Percentiles rank a stretch among this genome's conserved stretches.
phyloP scores from a whole-genome alignment of 345 rosid species.

The Anacardium occidentale region DNA sequence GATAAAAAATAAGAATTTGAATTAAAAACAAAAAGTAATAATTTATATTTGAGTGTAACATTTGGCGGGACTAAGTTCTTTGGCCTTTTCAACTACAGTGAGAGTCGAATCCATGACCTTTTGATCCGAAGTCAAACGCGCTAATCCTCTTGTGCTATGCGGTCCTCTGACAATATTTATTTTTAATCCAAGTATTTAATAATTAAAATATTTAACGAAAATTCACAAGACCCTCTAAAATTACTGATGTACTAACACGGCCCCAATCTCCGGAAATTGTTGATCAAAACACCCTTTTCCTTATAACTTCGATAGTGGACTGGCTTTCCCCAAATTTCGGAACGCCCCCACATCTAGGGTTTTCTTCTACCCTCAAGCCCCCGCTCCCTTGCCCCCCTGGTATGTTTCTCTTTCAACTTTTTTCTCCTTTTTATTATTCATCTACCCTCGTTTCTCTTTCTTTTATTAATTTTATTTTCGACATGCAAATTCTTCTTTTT shows the following conservation, averaged over 20 bases:
- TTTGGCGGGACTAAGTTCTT: too few relatives aligned
- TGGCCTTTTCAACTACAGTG: constrained; percentile 83
- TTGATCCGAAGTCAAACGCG: constrained; percentile 99
- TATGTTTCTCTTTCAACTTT: constrained; percentile 15
- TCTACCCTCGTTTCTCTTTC: neutral
- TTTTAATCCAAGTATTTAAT: too few relatives aligned
- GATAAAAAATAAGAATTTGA: too few relatives aligned
- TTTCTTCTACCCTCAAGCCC: constrained; percentile 25
- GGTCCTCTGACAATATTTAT: constrained; percentile 8
- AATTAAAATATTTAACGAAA: too few relatives aligned
- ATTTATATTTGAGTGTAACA: too few relatives aligned
- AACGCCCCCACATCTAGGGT: constrained; percentile 44
- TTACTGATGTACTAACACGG: neutral
- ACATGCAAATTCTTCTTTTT: neutral
- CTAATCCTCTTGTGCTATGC: constrained; percentile 99
- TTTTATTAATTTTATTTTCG: neutral
- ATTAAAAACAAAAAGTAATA: too few relatives aligned
- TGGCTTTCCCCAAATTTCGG: constrained; percentile 28
- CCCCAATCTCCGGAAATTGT: neutral
- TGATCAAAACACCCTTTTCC: constrained; percentile 23
- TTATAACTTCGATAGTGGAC: constrained; percentile 5
- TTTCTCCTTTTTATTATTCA: neutral
- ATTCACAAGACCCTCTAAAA: too few relatives aligned
- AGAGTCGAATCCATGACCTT: constrained; percentile 98
- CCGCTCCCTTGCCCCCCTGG: constrained; percentile 4